phyloP scores from a whole-genome alignment of 495 filamentous ascomycete genomes.

The Neurospora sp. region DNA sequence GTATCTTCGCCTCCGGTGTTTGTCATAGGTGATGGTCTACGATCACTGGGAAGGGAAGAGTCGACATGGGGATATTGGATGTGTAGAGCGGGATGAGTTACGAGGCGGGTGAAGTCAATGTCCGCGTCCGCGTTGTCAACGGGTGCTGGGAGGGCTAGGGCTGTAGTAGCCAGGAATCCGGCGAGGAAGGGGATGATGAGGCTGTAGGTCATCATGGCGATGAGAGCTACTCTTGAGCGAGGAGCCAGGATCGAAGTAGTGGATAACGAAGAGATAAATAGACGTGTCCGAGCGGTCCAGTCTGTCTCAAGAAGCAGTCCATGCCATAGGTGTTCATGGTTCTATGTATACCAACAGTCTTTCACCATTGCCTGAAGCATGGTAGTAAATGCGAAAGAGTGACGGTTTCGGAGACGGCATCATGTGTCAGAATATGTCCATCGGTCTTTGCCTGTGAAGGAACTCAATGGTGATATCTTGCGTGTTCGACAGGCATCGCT shows the following conservation, averaged over 20 bases:
- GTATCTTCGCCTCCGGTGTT: too few species aligned
- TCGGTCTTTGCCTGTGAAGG: background rate
- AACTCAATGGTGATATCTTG: background rate
- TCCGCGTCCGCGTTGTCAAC: too few species aligned
- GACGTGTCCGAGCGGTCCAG: background rate
- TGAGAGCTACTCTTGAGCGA: background rate
- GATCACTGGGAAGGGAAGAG: too few species aligned
- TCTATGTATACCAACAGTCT: background rate
- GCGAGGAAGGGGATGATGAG: too few species aligned
- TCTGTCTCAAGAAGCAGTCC: background rate
- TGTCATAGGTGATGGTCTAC: too few species aligned
- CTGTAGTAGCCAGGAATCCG: too few species aligned
- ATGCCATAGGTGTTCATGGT: background rate
- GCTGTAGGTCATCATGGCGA: background rate
- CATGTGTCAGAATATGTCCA: background rate
- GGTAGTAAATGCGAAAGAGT: background rate
- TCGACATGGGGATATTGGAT: too few species aligned
- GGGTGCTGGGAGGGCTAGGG: too few species aligned
- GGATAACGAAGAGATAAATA: too few species aligned
- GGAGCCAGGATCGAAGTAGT: too few species aligned
- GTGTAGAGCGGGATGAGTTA: too few species aligned
- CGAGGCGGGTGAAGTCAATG: too few species aligned
- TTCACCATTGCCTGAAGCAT: background rate
- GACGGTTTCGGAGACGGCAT: background rate
- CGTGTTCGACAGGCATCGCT: background rate